These are phyloP conservation scores for Phytophthora chlamydospora DNA, from an alignment of 352 stramenopile genomes.

Conservation along the genomic window DNA sequence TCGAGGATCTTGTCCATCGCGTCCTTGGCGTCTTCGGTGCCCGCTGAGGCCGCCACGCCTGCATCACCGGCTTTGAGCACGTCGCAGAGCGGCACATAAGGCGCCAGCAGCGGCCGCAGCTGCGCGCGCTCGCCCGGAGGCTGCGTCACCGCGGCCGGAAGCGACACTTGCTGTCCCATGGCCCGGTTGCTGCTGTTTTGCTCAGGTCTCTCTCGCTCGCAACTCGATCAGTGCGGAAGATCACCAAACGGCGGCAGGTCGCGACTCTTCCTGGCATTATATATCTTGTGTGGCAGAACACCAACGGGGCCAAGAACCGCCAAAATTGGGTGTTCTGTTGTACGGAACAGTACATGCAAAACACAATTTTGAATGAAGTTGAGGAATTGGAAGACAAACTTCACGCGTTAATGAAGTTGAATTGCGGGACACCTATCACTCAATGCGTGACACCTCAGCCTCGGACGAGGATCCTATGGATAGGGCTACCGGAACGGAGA, in stretches of 20 bases:
- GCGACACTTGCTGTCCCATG: conserved; percentile 74
- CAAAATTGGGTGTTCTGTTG: too few relatives aligned
- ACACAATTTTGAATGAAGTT: too few relatives aligned
- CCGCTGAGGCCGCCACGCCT: conserved; percentile 24
- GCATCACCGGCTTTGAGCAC: conserved; percentile 58
- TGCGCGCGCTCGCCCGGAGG: conserved; percentile 22
- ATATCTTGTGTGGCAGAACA: conserved; percentile 1
- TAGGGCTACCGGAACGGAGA: too few relatives aligned
- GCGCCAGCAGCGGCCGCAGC: conserved; percentile 40
- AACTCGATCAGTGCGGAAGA: conserved; percentile 24
- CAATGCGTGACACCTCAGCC: too few relatives aligned
- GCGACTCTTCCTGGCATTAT: conserved; percentile 28
- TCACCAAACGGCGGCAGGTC: conserved; percentile 22
- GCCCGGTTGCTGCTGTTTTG: not conserved
- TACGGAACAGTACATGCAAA: too few relatives aligned
- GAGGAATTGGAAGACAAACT: too few relatives aligned
- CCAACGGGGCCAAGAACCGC: too few relatives aligned
- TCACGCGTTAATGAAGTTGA: too few relatives aligned
- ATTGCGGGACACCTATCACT: too few relatives aligned
- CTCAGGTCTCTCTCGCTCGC: conserved; percentile 15
- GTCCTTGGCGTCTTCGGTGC: conserved; percentile 67
- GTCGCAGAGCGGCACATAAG: conserved; percentile 69
- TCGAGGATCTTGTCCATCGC: conserved; percentile 75
- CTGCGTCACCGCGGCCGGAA: conserved; percentile 18
- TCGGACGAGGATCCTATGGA: too few relatives aligned